Percentiles rank a stretch among this genome's conserved stretches.
phyloP scores from a whole-genome alignment of 345 rosid species.

The Erodium maritimum region DNA sequence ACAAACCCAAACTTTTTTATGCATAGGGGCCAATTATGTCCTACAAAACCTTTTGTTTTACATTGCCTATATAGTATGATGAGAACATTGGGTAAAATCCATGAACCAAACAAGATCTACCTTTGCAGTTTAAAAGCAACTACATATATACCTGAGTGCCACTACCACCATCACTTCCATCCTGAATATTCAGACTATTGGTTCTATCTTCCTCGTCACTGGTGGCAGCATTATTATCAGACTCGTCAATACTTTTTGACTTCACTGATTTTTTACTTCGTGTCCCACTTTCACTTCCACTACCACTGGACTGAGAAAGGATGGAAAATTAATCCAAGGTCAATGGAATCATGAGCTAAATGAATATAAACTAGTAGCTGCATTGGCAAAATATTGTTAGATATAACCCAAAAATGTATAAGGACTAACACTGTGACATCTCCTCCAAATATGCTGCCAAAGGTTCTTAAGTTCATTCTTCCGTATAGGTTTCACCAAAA shows the following conservation, averaged over 20 bases:
- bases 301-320: constrained; percentile 55
- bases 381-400: not conserved
- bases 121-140: not conserved
- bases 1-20: constrained; percentile 1
- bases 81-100: not conserved
- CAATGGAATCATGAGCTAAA: constrained; percentile 1
- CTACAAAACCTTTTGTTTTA: too few relatives aligned
- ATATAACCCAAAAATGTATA: constrained; percentile 10
- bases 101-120: not conserved
- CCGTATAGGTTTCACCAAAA: constrained; percentile 72
- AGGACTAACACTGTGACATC: constrained; percentile 62
- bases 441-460: constrained; percentile 87
- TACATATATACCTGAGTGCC: constrained; percentile 52
- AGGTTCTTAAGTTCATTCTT: constrained; percentile 77
- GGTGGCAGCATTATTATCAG: constrained; percentile 31
- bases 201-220: constrained; percentile 36
- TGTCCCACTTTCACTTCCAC: constrained; percentile 69
- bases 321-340: constrained; percentile 9
- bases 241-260: constrained; percentile 34
- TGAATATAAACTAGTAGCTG: constrained; percentile 3
- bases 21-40: not conserved
- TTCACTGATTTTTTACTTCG: constrained; percentile 29
- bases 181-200: constrained; percentile 22
- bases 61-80: not conserved
- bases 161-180: constrained; percentile 67